A percentile compares a stretch with the other conserved stretches of the same genome.
Conservation (phyloP, 306 rosid genomes). For the Begonia masoniana region DNA sequence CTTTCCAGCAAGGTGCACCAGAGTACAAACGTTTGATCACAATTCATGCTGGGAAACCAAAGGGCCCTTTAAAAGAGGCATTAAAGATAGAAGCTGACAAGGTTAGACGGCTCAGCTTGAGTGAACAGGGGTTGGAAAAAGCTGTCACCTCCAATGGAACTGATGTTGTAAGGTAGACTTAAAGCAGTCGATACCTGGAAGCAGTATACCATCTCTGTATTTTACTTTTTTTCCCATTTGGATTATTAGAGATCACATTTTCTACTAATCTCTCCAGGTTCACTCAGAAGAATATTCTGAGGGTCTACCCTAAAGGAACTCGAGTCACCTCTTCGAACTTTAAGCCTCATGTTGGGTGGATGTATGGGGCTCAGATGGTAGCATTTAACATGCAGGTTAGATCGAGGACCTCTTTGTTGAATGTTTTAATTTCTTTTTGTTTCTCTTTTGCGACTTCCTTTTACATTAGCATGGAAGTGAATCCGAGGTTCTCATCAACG, state of each 20-base stretch:
- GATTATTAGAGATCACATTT: background rate
- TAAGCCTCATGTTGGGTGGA: slow-evolving; percentile 82
- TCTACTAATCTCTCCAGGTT: slow-evolving; percentile 20
- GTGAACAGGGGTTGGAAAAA: slow-evolving; percentile 56
- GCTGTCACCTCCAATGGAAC: slow-evolving; percentile 39
- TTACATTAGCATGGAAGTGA: background rate
- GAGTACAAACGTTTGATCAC: slow-evolving; percentile 70
- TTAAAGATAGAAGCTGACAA: slow-evolving; percentile 26
- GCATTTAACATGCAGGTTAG: slow-evolving; percentile 95
- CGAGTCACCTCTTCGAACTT: slow-evolving; percentile 71
- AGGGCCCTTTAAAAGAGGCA: slow-evolving; percentile 44
- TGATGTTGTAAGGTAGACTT: slow-evolving; percentile 54
- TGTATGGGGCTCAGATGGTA: slow-evolving; percentile 91
- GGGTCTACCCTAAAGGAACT: slow-evolving; percentile 82
- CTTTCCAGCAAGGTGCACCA: slow-evolving; percentile 26
- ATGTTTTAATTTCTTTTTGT: slow-evolving; percentile 2
- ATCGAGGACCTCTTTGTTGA: slow-evolving; percentile 5
- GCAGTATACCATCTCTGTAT: background rate
- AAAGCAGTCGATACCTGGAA: too few species aligned
- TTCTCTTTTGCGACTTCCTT: background rate
- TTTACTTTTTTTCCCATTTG: background rate
- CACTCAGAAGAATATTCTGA: slow-evolving; percentile 63
- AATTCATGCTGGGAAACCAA: slow-evolving; percentile 86
- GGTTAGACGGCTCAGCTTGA: slow-evolving; percentile 80
- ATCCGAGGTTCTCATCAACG: too few species aligned